Conservation (phyloP, 805 yeast genomes). For the Naumovozyma baii region DNA sequence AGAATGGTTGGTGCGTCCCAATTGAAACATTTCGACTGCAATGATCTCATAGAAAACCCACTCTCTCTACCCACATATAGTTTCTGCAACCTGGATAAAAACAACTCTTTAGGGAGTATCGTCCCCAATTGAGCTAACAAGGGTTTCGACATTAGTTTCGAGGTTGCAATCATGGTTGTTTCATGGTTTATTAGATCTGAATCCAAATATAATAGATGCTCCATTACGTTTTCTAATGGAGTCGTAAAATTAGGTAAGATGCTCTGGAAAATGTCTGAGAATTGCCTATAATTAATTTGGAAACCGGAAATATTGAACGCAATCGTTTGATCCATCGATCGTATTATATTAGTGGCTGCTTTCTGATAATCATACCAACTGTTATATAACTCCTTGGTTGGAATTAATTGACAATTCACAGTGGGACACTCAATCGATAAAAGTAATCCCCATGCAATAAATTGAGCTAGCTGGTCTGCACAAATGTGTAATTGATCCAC, state of each 20-base stretch:
- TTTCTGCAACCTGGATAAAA: constrained; percentile 29
- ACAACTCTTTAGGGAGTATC: constrained; percentile 28
- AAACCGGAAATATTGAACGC: constrained; percentile 12
- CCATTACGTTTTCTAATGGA: constrained; percentile 39
- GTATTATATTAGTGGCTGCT: constrained; percentile 37
- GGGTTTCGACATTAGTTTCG: constrained; percentile 25
- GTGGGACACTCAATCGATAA: constrained; percentile 33
- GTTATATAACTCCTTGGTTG: constrained; percentile 16
- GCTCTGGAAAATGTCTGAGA: constrained; percentile 25
- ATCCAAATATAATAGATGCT: constrained; percentile 32
- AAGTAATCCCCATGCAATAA: constrained; percentile 43
- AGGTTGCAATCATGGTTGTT: constrained; percentile 1
- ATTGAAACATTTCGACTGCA: constrained; percentile 74
- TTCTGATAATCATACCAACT: constrained; percentile 38
- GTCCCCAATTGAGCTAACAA: constrained; percentile 35
- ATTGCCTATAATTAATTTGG: constrained; percentile 26
- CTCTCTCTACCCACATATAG: constrained; percentile 58
- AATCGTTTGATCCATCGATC: constrained; percentile 40
- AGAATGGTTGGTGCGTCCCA: constrained; percentile 85
- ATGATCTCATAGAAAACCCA: constrained; percentile 82
- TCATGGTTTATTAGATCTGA: constrained; percentile 13
- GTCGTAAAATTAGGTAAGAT: constrained; percentile 37
- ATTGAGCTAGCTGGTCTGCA: constrained; percentile 33
- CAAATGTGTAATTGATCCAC: constrained; percentile 31
- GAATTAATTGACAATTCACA: constrained; percentile 25